Conservation (phyloP, 202 grass and related monocot species). For the Saccharum hybrid region DNA sequence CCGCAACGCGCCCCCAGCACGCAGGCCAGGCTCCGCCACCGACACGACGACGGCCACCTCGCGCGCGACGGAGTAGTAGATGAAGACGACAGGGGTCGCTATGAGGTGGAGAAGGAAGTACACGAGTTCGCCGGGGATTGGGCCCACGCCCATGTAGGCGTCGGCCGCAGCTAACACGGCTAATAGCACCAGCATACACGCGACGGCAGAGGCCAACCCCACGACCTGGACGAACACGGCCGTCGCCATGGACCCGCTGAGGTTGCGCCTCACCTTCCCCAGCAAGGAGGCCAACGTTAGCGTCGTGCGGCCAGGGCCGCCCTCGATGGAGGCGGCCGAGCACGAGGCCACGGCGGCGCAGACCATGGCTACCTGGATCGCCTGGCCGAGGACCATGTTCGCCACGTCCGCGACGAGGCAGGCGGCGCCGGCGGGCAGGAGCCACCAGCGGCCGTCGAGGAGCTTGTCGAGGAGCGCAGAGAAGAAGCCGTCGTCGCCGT, state of each 20-base stretch:
- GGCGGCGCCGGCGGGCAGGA: background rate
- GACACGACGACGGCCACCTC: background rate
- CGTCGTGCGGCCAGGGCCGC: background rate
- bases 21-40: background rate
- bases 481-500: background rate
- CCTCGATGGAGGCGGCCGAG: background rate
- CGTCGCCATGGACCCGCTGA: background rate
- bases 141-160: too few species aligned
- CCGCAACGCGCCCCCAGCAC: background rate
- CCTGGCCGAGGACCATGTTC: too few species aligned
- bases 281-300: background rate
- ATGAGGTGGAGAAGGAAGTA: background rate
- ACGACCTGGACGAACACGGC: background rate
- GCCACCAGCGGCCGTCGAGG: background rate
- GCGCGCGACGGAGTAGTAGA: too few species aligned
- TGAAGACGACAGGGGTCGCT: background rate
- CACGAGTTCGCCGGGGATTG: too few species aligned
- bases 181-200: background rate
- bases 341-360: background rate
- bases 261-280: background rate
- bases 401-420: too few species aligned
- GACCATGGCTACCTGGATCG: too few species aligned
- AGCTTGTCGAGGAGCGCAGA: too few species aligned
- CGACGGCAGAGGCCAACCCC: background rate
- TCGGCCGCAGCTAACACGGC: background rate